A percentile compares a stretch with the other conserved stretches of the same genome.
These are phyloP conservation scores for Piloderma croceum DNA, from an alignment of 768 basidiomycete species.

Conservation along the genomic window DNA sequence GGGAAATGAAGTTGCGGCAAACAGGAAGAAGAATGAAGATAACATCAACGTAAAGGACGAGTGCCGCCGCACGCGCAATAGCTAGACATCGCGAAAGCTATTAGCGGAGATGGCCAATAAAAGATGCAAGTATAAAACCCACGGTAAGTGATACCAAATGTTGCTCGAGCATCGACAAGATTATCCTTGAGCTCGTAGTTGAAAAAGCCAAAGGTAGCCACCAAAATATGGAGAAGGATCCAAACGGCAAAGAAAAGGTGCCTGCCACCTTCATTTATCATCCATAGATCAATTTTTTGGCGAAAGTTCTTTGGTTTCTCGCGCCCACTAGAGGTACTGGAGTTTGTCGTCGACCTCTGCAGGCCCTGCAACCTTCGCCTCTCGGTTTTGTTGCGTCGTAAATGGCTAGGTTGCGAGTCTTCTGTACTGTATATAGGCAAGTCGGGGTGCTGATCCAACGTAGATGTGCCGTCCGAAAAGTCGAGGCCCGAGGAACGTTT, in stretches of 20 bases:
- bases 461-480: slow-evolving; percentile 50
- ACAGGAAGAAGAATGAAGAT: slow-evolving; percentile 92
- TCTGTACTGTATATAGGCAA: slow-evolving; percentile 28
- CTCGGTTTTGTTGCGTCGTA: slow-evolving; percentile 86
- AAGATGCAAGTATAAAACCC: too few relatives aligned
- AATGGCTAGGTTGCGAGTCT: slow-evolving; percentile 36
- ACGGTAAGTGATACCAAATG: slow-evolving; percentile 79
- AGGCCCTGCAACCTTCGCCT: slow-evolving; percentile 78
- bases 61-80: slow-evolving; percentile 82
- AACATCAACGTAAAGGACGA: slow-evolving; percentile 87
- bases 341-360: slow-evolving; percentile 46
- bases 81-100: slow-evolving; percentile 38
- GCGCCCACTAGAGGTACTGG: slow-evolving; percentile 20
- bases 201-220: slow-evolving; percentile 69
- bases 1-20: slow-evolving; percentile 90
- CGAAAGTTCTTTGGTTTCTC: slow-evolving; percentile 35
- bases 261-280: slow-evolving; percentile 88
- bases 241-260: slow-evolving; percentile 76
- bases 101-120: not conserved
- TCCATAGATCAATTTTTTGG: slow-evolving; percentile 67
- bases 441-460: slow-evolving; percentile 52
- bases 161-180: slow-evolving; percentile 52
- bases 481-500: slow-evolving; percentile 62
- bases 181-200: slow-evolving; percentile 82
- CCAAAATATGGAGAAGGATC: slow-evolving; percentile 76